Evolutionary conservation across 2,329 filamentous ascomycete species (phyloP), one percentile per base, ranked within the genome.

Genomic region (Cladosporium sp.): DNA sequence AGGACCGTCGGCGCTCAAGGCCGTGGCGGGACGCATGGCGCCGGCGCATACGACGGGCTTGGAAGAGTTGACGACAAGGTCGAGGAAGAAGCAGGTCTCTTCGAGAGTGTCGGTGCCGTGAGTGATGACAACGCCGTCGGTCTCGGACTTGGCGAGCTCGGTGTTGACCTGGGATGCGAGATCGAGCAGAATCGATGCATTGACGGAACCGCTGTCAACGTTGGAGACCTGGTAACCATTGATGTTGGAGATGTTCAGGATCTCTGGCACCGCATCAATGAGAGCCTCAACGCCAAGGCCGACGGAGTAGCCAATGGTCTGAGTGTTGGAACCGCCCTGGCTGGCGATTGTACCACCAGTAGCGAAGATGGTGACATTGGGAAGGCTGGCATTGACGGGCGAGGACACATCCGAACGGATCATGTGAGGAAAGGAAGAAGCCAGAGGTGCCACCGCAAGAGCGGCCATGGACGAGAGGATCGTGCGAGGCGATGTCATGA

Each of bases 81-180:
- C 78, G 7, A 85, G 68, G 68, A 83, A 84, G 68, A 84, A 84
- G 7, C 80, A 78, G 0, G 78, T 77, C 64, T 85, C 82, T 58
- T 84, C 82, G 1, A 85, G 70, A 0, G 80, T 83, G 58, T 86
- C 83, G 7, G 83, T 85, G 42, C 83, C 82, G 58, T 85, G 82
- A 0, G 82, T 84, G 47, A 86, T 68, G 5, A 84, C 78, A 6
- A 77, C 78, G 30, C 80, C 66, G 8, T 64, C 58, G 34, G 73
- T 64, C 1, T 69, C 66, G 0, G 63, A 61, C 51, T 70, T 70
- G 20, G 74, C 71, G 3, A 82, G 68, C 50, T 78, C 76, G 11
- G 60, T 58, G 50, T 78, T 75, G 47, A 82, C 75, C 49, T 70
- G 65, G 19, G 74, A 68, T 5, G 74, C 70, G 30, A 83, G 60